These are phyloP conservation scores for Solanum tarijense DNA, from an alignment of 257 asterid species.

Conservation along the genomic window DNA sequence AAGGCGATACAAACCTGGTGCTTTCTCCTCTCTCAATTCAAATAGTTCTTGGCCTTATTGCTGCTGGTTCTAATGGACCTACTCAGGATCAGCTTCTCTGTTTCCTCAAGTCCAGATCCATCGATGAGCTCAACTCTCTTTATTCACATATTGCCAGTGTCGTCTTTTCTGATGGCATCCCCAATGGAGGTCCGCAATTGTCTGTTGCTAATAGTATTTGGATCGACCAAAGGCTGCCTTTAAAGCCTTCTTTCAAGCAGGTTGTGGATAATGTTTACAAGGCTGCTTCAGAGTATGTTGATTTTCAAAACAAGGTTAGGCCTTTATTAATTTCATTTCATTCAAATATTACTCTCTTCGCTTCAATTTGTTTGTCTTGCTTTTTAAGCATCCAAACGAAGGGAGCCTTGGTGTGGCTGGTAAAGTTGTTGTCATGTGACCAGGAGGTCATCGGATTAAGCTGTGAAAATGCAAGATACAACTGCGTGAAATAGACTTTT, in stretches of 20 bases:
- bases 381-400: background rate
- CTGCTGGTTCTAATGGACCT: background rate
- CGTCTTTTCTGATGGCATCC: background rate
- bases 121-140: background rate
- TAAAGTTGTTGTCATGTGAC: background rate
- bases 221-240: background rate
- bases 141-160: background rate
- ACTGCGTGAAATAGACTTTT: background rate
- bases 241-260: background rate
- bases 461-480: background rate
- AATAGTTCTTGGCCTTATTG: background rate
- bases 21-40: conserved; percentile 17
- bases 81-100: background rate
- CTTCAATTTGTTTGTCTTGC: background rate
- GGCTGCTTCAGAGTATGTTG: background rate
- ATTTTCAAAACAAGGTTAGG: background rate
- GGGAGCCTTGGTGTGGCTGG: background rate
- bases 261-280: background rate
- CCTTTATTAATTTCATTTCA: background rate
- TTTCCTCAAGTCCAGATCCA: background rate
- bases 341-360: background rate
- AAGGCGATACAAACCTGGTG: conserved; percentile 1
- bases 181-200: background rate
- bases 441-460: background rate
- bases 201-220: background rate